Percentiles rank a stretch among this genome's conserved stretches.
Evolutionary conservation across 2,329 filamentous ascomycete genomes (phyloP).

Genomic region (Teratosphaeria epicoccoides): DNA sequence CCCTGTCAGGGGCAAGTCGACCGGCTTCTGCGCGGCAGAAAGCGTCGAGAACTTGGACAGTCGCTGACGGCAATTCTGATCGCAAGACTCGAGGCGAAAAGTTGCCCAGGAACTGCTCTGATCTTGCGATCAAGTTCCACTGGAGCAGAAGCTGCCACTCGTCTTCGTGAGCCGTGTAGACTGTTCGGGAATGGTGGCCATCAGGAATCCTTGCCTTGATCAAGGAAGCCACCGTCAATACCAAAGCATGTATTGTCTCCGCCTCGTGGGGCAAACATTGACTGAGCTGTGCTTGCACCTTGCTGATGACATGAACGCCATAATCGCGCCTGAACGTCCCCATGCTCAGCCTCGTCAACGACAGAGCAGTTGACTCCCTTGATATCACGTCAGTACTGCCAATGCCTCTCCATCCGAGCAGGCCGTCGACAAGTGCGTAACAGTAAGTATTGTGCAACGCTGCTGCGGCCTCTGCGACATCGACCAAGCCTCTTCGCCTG

Average conservation of each 20-base stretch:
- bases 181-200: background rate
- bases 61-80: conserved; percentile 20
- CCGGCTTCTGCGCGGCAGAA: conserved; percentile 10
- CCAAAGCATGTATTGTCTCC: conserved; percentile 58
- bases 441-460: conserved; percentile 55
- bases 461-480: conserved; percentile 62
- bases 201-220: conserved; percentile 29
- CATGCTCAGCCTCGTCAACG: background rate
- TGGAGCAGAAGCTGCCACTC: conserved; percentile 1
- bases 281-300: conserved; percentile 36
- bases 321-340: background rate
- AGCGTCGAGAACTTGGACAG: conserved; percentile 12
- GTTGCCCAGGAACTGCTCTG: conserved; percentile 8
- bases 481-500: conserved; percentile 67
- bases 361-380: conserved; percentile 57
- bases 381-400: conserved; percentile 65
- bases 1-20: background rate
- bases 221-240: conserved; percentile 51
- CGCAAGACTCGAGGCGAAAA: conserved; percentile 18
- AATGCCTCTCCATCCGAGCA: conserved; percentile 82
- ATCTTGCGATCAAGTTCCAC: conserved; percentile 1
- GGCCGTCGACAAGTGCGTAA: conserved; percentile 55
- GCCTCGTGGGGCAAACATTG: conserved; percentile 47
- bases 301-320: conserved; percentile 16
- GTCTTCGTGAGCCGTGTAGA: conserved; percentile 12